Conservation (phyloP, 345 rosid genomes). For the Citrus cavaleriei region DNA sequence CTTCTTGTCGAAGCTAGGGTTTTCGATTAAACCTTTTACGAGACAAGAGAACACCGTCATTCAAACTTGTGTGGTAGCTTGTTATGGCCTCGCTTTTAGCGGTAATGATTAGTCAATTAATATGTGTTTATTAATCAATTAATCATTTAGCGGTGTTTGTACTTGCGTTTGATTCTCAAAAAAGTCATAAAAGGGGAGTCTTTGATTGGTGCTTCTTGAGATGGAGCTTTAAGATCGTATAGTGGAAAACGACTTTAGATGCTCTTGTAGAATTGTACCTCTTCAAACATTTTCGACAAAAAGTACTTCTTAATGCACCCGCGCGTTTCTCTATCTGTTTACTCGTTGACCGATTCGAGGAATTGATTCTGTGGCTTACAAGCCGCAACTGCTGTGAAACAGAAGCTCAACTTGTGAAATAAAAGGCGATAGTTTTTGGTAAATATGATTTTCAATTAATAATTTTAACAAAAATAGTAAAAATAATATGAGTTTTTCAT, state of each 20-base stretch:
- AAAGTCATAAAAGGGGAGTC: not conserved
- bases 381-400: no score
- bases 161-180: not conserved
- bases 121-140: no score
- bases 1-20: slow-evolving; percentile 54
- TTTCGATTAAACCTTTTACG: slow-evolving; percentile 62
- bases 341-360: not conserved
- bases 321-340: not conserved
- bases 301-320: not conserved
- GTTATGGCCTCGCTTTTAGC: slow-evolving; percentile 90
- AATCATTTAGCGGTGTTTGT: not conserved
- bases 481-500: no score
- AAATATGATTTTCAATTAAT: no score
- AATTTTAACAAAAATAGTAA: no score
- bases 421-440: no score
- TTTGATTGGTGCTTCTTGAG: not conserved
- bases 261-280: not conserved
- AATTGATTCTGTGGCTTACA: not conserved
- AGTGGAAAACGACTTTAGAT: not conserved
- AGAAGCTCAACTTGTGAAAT: no score
- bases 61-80: slow-evolving; percentile 95
- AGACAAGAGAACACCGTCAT: slow-evolving; percentile 93
- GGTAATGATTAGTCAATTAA: slow-evolving; percentile 25
- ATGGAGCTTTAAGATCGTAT: not conserved
- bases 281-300: not conserved